phyloP scores from a whole-genome alignment of 805 yeast genomes.

The Pichia sporocuriosa region DNA sequence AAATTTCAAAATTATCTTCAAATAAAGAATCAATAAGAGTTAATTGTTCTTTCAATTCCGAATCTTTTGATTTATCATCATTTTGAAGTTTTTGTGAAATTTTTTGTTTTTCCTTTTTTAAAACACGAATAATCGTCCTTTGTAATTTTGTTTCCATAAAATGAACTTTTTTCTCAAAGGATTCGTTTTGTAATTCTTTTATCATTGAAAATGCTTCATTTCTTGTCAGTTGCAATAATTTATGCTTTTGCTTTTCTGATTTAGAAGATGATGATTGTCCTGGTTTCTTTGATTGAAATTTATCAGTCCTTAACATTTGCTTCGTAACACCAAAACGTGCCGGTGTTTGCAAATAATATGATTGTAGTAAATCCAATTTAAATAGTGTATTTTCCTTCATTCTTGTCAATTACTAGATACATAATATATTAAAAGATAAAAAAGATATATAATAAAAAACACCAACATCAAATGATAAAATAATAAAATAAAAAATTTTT shows the following conservation, averaged over 20 bases:
- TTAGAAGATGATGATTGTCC: neutral
- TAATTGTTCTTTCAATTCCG: neutral
- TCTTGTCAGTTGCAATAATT: conserved; percentile 30
- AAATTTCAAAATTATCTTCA: conserved; percentile 1
- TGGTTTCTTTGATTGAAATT: conserved; percentile 7
- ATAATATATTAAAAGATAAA: too few species aligned
- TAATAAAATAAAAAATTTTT: neutral
- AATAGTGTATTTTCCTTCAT: conserved; percentile 38
- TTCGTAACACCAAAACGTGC: conserved; percentile 47
- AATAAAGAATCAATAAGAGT: conserved; percentile 6
- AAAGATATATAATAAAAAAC: too few species aligned
- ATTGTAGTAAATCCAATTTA: conserved; percentile 52
- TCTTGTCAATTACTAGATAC: too few species aligned
- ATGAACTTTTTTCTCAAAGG: conserved; percentile 44
- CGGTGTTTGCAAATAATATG: conserved; percentile 38
- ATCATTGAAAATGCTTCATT: conserved; percentile 43
- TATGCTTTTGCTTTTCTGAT: conserved; percentile 23
- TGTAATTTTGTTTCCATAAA: conserved; percentile 26
- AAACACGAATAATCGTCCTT: conserved; percentile 35
- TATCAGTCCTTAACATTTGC: conserved; percentile 39
- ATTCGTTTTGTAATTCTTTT: conserved; percentile 35
- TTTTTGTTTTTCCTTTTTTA: conserved; percentile 20
- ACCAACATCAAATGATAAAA: neutral
- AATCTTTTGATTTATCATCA: neutral
- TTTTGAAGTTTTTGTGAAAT: neutral